These are phyloP conservation scores for Daldinia caldariorum DNA, from an alignment of 495 filamentous ascomycete species.

Conservation along the genomic window DNA sequence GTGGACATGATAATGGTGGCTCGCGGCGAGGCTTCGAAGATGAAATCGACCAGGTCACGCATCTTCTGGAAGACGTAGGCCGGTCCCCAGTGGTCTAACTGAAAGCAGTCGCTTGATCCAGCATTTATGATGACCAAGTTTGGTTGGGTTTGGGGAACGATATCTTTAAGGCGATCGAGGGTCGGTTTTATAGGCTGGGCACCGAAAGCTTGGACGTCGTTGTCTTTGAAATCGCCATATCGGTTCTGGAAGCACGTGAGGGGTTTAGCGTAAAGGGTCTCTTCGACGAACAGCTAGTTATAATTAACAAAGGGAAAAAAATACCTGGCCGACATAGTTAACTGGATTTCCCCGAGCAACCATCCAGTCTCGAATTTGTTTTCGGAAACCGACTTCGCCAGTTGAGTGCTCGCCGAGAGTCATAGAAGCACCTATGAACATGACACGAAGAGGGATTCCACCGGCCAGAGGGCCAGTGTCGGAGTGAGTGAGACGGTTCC, in stretches of 20 bases:
- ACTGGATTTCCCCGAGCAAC: conserved; percentile 47
- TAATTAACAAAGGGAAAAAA: not conserved
- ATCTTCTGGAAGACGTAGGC: conserved; percentile 41
- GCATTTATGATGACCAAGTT: conserved; percentile 49
- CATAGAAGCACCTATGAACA: conserved; percentile 69
- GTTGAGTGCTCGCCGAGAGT: conserved; percentile 62
- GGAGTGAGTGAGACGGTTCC: conserved; percentile 35
- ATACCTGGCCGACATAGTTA: conserved; percentile 49
- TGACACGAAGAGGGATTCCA: conserved; percentile 56
- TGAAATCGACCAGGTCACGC: conserved; percentile 45
- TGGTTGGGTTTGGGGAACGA: conserved; percentile 45
- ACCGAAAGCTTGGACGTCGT: conserved; percentile 45
- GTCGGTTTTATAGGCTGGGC: conserved; percentile 46
- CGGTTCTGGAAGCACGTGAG: conserved; percentile 38
- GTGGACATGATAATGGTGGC: conserved; percentile 45
- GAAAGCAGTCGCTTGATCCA: conserved; percentile 47
- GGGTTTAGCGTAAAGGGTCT: conserved; percentile 29
- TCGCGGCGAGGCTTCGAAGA: conserved; percentile 45
- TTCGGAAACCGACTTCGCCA: conserved; percentile 65
- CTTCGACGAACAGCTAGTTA: conserved; percentile 1
- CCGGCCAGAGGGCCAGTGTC: conserved; percentile 37
- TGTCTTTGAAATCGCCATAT: conserved; percentile 48
- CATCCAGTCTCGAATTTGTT: conserved; percentile 53
- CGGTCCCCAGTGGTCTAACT: conserved; percentile 44
- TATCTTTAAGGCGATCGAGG: conserved; percentile 40